These are phyloP conservation scores for Phytopythium oedochilum DNA, from an alignment of 352 stramenopile species.

Conservation along the genomic window DNA sequence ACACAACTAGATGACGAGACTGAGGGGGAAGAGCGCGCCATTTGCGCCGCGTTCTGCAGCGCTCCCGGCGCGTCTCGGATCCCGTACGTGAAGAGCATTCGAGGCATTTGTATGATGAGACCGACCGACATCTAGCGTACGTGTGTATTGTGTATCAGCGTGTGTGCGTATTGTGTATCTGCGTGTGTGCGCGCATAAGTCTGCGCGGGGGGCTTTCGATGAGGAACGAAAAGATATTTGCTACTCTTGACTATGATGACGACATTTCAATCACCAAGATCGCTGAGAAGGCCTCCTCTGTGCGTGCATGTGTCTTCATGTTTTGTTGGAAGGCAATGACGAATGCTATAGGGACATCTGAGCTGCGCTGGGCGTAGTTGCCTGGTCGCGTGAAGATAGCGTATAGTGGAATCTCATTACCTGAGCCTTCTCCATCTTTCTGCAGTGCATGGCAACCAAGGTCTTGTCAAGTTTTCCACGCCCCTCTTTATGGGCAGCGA, in stretches of 20 bases:
- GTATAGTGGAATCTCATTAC: conserved; percentile 90
- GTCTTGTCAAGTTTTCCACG: conserved; percentile 87
- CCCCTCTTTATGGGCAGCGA: conserved; percentile 56
- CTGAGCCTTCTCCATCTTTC: conserved; percentile 51
- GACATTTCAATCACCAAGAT: conserved; percentile 90
- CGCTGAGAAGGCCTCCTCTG: conserved; percentile 64
- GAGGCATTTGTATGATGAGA: conserved; percentile 93
- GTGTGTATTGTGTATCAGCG: conserved; percentile 16
- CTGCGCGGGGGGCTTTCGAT: conserved; percentile 34
- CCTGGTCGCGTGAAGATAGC: conserved; percentile 61
- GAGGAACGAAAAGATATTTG: conserved; percentile 88
- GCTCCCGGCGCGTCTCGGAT: conserved; percentile 37
- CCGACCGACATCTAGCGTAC: conserved; percentile 14
- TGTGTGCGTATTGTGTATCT: conserved; percentile 17
- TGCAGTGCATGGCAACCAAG: conserved; percentile 53
- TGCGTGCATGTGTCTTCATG: conserved; percentile 3
- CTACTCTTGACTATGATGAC: conserved; percentile 90
- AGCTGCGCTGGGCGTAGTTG: conserved; percentile 29
- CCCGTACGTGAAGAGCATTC: conserved; percentile 81
- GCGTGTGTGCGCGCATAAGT: conserved; percentile 4
- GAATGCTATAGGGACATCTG: conserved; percentile 91
- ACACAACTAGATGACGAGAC: conserved; percentile 90
- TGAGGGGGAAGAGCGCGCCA: conserved; percentile 67
- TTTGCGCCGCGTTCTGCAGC: conserved; percentile 78
- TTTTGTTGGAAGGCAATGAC: conserved; percentile 53